Evolutionary conservation across 352 stramenopile genomes (phyloP).

Genomic region (Pythium grandisporangium): DNA sequence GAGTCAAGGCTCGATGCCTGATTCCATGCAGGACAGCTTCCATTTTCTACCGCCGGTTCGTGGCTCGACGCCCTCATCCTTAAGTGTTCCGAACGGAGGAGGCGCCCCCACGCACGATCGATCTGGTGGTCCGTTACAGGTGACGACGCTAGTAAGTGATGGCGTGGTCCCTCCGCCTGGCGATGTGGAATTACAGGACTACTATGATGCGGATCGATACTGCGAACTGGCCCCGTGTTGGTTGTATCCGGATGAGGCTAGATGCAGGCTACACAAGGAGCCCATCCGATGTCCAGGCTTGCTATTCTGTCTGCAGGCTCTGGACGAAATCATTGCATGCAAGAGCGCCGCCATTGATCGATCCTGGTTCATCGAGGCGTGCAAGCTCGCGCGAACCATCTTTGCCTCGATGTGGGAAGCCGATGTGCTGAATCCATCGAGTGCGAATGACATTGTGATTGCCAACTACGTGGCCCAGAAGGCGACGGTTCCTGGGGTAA

Average conservation of each 20-base stretch:
- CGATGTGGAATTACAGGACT: slow-evolving; percentile 44
- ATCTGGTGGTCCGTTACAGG: background rate
- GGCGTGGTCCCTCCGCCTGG: background rate
- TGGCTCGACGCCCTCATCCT: too few relatives aligned
- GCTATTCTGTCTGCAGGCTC: slow-evolving; percentile 59
- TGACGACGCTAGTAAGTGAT: slow-evolving; percentile 2
- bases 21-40: slow-evolving; percentile 47
- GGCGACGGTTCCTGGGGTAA: slow-evolving; percentile 26
- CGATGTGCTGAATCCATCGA: slow-evolving; percentile 12
- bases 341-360: slow-evolving; percentile 16
- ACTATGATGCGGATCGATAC: slow-evolving; percentile 56
- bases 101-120: too few relatives aligned
- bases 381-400: slow-evolving; percentile 39
- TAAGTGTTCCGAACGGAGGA: too few relatives aligned
- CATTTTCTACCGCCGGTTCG: slow-evolving; percentile 36
- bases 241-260: slow-evolving; percentile 19
- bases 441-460: slow-evolving; percentile 20
- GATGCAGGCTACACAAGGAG: slow-evolving; percentile 31
- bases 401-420: slow-evolving; percentile 47
- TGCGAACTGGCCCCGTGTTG: slow-evolving; percentile 61
- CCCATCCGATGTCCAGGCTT: slow-evolving; percentile 43
- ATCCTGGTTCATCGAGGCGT: slow-evolving; percentile 31
- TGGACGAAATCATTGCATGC: slow-evolving; percentile 63
- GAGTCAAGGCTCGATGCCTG: slow-evolving; percentile 31
- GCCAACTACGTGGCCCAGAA: slow-evolving; percentile 26